Evolutionary conservation across 352 stramenopile genomes (phyloP).

Genomic region (Peronospora farinosa): DNA sequence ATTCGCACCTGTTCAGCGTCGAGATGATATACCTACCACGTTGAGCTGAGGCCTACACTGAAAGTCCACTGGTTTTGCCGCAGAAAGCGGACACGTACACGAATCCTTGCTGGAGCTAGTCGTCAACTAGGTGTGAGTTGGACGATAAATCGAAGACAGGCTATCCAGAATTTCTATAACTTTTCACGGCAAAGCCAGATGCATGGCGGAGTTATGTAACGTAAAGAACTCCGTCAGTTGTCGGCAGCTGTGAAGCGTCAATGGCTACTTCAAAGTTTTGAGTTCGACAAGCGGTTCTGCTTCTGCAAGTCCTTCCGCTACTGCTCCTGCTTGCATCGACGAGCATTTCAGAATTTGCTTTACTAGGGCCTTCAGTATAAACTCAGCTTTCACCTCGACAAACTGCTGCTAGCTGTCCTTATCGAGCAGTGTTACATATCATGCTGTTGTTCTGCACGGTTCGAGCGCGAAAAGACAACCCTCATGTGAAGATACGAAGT

Average conservation of each 20-base stretch:
- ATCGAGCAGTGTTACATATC: constrained; percentile 4
- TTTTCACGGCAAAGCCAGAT: constrained; percentile 27
- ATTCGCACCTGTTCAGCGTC: constrained; percentile 44
- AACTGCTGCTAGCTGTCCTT: not conserved
- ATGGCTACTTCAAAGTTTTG: constrained; percentile 6
- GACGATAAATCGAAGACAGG: constrained; percentile 22
- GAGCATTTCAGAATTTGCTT: too few species aligned
- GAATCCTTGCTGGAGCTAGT: constrained; percentile 39
- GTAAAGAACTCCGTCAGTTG: constrained; percentile 25
- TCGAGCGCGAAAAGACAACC: constrained; percentile 9
- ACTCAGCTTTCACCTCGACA: too few species aligned
- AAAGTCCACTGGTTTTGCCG: constrained; percentile 31
- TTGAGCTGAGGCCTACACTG: constrained; percentile 38
- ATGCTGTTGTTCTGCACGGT: constrained; percentile 13
- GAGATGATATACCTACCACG: constrained; percentile 33
- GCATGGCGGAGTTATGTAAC: constrained; percentile 28
- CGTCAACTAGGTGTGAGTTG: constrained; percentile 35
- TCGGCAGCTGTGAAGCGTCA: constrained; percentile 17
- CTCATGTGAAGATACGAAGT: too few species aligned
- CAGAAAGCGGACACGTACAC: constrained; percentile 26
- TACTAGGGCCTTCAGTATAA: too few species aligned
- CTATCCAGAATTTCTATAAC: constrained; percentile 37
- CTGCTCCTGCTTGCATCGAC: too few species aligned
- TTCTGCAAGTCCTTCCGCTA: too few species aligned
- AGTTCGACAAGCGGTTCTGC: not conserved